These are phyloP conservation scores for Picochlorum sp. DNA, from an alignment of 139 green algal species.

Conservation along the genomic window DNA sequence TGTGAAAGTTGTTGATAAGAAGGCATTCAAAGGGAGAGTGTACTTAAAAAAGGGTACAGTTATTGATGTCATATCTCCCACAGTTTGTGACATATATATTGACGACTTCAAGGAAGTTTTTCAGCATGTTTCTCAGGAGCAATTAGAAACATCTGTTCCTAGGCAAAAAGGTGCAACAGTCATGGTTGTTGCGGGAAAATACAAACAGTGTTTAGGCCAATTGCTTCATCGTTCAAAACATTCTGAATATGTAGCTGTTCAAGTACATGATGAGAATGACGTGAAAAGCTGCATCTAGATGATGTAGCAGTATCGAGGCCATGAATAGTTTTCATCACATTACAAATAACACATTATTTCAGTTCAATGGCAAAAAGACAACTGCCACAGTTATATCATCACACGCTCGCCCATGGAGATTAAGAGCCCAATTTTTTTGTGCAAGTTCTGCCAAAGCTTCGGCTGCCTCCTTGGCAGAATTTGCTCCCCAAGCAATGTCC, in stretches of 20 bases:
- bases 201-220: constrained; percentile 38
- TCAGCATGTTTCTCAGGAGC: constrained; percentile 36
- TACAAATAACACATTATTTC: neutral
- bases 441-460: constrained; percentile 23
- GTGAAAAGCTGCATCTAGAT: constrained; percentile 60
- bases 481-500: constrained; percentile 18
- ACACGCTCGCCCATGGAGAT: constrained; percentile 26
- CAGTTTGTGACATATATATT: constrained; percentile 49
- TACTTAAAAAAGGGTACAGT: constrained; percentile 72
- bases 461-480: constrained; percentile 23
- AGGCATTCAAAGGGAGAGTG: constrained; percentile 34
- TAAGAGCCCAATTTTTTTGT: constrained; percentile 31
- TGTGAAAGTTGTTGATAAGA: constrained; percentile 61
- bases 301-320: constrained; percentile 49
- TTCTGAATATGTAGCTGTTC: constrained; percentile 51
- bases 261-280: constrained; percentile 50
- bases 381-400: constrained; percentile 40
- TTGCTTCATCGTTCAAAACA: constrained; percentile 41
- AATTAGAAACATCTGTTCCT: constrained; percentile 74
- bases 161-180: constrained; percentile 43
- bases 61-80: constrained; percentile 54
- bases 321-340: neutral
- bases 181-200: constrained; percentile 50
- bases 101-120: constrained; percentile 41
- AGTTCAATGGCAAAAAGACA: constrained; percentile 18